Conservation (phyloP, 306 rosid genomes). For the Sicyos baderoa region DNA sequence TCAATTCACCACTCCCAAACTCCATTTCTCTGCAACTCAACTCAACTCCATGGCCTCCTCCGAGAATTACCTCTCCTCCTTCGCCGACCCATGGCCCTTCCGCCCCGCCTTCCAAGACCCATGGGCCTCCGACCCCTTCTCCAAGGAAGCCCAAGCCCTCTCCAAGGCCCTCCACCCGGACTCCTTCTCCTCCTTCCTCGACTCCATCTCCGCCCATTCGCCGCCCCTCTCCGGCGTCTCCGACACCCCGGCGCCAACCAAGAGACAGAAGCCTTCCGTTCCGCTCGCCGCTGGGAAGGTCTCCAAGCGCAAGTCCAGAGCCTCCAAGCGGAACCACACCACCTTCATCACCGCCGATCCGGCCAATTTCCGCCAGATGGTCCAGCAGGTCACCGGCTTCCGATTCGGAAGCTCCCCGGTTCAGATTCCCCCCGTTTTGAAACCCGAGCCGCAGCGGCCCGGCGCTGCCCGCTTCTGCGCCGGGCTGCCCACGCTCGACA, state of each 20-base stretch:
- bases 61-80: constrained; percentile 30
- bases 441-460: constrained; percentile 73
- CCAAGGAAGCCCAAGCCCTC: constrained; percentile 42
- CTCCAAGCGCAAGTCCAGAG: constrained; percentile 65
- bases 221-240: too few relatives aligned
- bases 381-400: constrained; percentile 86
- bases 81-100: constrained; percentile 41
- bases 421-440: constrained; percentile 29
- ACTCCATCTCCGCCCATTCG: too few relatives aligned
- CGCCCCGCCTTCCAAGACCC: constrained; percentile 36
- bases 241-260: too few relatives aligned
- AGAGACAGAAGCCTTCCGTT: background rate
- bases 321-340: constrained; percentile 69
- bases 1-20: too few relatives aligned
- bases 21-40: too few relatives aligned
- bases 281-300: constrained; percentile 28
- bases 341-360: constrained; percentile 89
- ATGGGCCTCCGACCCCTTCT: constrained; percentile 38
- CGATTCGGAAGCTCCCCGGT: constrained; percentile 26
- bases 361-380: constrained; percentile 84
- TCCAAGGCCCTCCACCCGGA: constrained; percentile 29
- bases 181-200: constrained; percentile 20
- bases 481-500: constrained; percentile 71
- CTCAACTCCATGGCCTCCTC: constrained; percentile 44
- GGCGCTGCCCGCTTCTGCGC: constrained; percentile 21